These are phyloP conservation scores for Phytophthora capsici DNA, from an alignment of 352 stramenopile species.

Conservation along the genomic window DNA sequence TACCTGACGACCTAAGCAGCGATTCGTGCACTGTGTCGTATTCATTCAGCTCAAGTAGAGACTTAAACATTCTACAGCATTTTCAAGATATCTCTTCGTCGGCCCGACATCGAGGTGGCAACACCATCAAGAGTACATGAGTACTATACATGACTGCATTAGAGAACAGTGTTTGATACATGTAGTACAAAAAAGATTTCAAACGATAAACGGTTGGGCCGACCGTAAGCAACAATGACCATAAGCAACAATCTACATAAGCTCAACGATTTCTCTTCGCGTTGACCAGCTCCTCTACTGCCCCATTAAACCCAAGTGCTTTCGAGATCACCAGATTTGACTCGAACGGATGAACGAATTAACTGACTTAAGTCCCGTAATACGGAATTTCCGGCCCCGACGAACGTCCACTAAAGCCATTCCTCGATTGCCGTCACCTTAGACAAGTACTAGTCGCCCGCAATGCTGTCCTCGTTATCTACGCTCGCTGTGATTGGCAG, in stretches of 20 bases:
- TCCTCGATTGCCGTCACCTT: slow-evolving; percentile 1
- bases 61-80: too few species aligned
- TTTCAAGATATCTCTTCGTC: too few species aligned
- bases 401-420: slow-evolving; percentile 2
- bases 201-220: not conserved
- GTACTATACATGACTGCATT: too few species aligned
- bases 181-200: too few species aligned
- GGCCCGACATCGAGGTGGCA: too few species aligned
- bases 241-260: not conserved
- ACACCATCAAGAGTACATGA: too few species aligned
- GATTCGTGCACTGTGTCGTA: too few species aligned
- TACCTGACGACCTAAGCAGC: too few species aligned
- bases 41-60: too few species aligned
- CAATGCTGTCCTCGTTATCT: slow-evolving; percentile 21
- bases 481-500: slow-evolving; percentile 21
- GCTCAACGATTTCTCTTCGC: not conserved
- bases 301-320: slow-evolving; percentile 5
- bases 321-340: slow-evolving; percentile 16
- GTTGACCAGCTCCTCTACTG: slow-evolving; percentile 12
- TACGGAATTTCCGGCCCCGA: not conserved
- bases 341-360: not conserved
- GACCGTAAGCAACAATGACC: not conserved
- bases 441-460: not conserved
- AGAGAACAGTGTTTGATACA: too few species aligned
- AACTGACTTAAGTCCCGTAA: too few species aligned